phyloP scores from a whole-genome alignment of 768 basidiomycete genomes.

The Glaciozyma martinii region DNA sequence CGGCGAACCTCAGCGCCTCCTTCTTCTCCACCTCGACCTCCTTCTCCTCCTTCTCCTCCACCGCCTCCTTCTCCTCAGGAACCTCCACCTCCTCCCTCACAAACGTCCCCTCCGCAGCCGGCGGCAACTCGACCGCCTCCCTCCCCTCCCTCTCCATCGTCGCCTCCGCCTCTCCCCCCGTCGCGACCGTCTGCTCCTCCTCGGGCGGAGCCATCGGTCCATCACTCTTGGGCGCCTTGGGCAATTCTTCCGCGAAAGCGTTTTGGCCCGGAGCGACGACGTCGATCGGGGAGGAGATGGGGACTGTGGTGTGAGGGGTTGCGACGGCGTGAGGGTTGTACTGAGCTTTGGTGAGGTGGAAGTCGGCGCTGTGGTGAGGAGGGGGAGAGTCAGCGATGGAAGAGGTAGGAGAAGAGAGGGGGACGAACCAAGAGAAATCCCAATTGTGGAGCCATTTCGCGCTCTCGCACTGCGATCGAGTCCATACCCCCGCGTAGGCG shows the following conservation, averaged over 20 bases:
- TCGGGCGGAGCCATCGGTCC: not conserved
- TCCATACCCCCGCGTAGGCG: conserved; percentile 79
- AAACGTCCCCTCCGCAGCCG: no score
- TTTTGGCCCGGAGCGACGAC: not conserved
- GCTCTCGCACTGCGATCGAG: conserved; percentile 60
- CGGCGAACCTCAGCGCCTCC: no score
- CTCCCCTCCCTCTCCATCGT: no score
- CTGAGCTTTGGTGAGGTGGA: conserved; percentile 7
- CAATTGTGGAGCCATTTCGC: conserved; percentile 85
- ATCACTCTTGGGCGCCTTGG: not conserved
- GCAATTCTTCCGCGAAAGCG: not conserved
- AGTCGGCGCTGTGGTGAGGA: conserved; percentile 7
- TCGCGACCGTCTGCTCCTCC: not conserved
- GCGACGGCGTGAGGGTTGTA: not conserved
- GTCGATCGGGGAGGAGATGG: not conserved
- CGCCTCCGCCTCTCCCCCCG: no score
- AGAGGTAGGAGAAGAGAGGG: not conserved
- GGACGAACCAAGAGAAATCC: conserved; percentile 71
- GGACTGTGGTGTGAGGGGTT: not conserved
- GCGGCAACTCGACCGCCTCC: no score
- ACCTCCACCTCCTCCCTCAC: not conserved
- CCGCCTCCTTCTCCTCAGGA: not conserved
- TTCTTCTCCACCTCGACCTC: no score
- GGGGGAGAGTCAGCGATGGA: not conserved
- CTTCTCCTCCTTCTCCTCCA: no score